phyloP scores from a whole-genome alignment of 2,329 filamentous ascomycete genomes.

The Acrocalymma vagum region DNA sequence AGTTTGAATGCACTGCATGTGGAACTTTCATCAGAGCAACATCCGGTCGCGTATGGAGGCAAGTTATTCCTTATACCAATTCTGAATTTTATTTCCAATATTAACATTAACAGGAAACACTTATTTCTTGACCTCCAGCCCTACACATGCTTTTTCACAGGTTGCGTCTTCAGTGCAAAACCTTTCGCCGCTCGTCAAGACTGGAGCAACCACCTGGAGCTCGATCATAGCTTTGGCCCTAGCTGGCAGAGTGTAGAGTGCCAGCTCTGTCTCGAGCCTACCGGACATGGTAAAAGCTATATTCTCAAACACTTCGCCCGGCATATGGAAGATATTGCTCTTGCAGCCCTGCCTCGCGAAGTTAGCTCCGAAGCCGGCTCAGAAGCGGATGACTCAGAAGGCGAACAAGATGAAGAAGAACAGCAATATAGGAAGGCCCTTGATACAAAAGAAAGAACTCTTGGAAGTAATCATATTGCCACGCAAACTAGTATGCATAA shows the following conservation, averaged over 20 bases:
- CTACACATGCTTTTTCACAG: slow-evolving; percentile 26
- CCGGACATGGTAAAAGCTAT: slow-evolving; percentile 16
- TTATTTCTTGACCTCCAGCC: slow-evolving; percentile 29
- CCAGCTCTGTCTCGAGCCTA: slow-evolving; percentile 24
- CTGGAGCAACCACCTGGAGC: slow-evolving; percentile 27
- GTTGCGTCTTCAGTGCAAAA: slow-evolving; percentile 16
- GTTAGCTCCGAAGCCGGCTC: slow-evolving; percentile 24
- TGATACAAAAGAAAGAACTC: too few species aligned
- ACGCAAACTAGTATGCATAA: too few species aligned
- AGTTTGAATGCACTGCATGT: slow-evolving; percentile 20
- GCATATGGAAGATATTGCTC: slow-evolving; percentile 35
- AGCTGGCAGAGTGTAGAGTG: slow-evolving; percentile 22
- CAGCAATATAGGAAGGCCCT: too few species aligned
- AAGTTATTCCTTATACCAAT: slow-evolving; percentile 1
- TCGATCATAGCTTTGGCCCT: slow-evolving; percentile 24
- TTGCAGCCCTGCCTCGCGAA: slow-evolving; percentile 20
- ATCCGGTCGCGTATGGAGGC: slow-evolving; percentile 21
- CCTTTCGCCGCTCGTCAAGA: slow-evolving; percentile 20
- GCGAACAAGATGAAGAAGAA: too few species aligned
- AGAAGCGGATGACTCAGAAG: too few species aligned
- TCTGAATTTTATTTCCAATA: not conserved
- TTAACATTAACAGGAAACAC: slow-evolving; percentile 25
- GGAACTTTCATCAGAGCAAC: slow-evolving; percentile 8
- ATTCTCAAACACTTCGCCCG: slow-evolving; percentile 26
- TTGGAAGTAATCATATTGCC: too few species aligned